Evolutionary conservation across 2,329 filamentous ascomycete genomes (phyloP), one percentile per base, ranked within the genome.

Genomic region (Colletotrichum orbiculare): DNA sequence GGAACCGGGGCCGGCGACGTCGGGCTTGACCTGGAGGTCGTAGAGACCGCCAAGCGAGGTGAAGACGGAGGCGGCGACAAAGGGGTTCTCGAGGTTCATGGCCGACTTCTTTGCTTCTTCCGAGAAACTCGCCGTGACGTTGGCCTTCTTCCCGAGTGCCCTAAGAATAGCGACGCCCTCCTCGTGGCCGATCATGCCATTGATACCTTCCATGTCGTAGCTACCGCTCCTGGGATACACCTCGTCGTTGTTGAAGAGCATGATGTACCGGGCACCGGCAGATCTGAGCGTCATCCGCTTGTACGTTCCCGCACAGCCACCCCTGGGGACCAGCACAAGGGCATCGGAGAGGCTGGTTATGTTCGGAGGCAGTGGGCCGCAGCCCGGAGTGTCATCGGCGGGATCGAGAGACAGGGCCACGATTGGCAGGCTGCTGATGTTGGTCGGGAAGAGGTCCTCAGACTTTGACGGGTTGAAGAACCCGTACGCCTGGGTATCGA

Each of bases 11-110:
- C 82, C 79, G 12, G 79, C 78, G 53, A 86, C 73, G 52, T 86
- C 80, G 5, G 84, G 83, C 68, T 84, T 85, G 56, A 85, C 74
- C 35, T 81, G 74, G 3, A 85, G 75, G 59, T 86, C 83, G 66
- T 82, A 84, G 0, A 80, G 81, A 1, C 82, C 82, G 2, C 84
- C 84, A 83, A 84, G 85, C 25, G 81, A 81, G 6, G 80, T 84
- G 69, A 80, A 86, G 10, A n/a, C 34, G 6, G 59, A 63, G n/a
- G 59, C 35, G 3, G 53, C 42, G 2, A 55, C 35, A 9, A 35
- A n/a, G 15, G 59, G 53, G 4, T 64, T 66, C 47, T 39, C 43
- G 11, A 64, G 8, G 15, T 47, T 64, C 2, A 64, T 33, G 1
- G 64, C 7, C 1, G 37, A 12, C 34, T 37, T 10, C 34, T 39